Evolutionary conservation across 345 rosid species (phyloP).

Genomic region (Lepidium didymum): DNA sequence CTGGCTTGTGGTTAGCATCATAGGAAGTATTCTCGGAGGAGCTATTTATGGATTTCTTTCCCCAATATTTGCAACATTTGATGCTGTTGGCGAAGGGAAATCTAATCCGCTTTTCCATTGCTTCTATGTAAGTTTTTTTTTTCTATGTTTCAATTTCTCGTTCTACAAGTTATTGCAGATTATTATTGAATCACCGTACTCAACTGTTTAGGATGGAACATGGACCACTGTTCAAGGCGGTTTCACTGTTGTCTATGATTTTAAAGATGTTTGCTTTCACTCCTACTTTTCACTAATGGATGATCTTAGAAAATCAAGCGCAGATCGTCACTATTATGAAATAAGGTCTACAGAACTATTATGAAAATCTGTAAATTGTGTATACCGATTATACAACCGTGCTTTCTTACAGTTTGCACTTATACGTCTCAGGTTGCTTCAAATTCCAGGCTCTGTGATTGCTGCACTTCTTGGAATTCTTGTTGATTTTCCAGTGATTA

Average conservation of each 20-base stretch:
- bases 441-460: constrained; percentile 61
- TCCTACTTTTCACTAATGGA: constrained; percentile 72
- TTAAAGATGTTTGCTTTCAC: constrained; percentile 63
- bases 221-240: constrained; percentile 56
- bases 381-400: background rate
- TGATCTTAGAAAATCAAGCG: constrained; percentile 44
- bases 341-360: constrained; percentile 50
- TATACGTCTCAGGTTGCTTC: constrained; percentile 47
- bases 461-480: constrained; percentile 56
- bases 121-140: constrained; percentile 54
- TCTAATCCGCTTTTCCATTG: constrained; percentile 51
- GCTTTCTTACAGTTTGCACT: background rate
- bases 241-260: constrained; percentile 66
- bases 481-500: constrained; percentile 64
- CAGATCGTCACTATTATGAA: constrained; percentile 64
- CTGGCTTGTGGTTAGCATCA: constrained; percentile 55
- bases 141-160: background rate
- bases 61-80: constrained; percentile 88
- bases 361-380: background rate
- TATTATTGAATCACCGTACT: background rate
- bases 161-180: background rate
- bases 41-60: constrained; percentile 66
- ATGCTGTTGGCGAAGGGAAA: constrained; percentile 92
- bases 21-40: constrained; percentile 67
- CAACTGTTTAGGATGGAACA: constrained; percentile 69